Evolutionary conservation across 2,329 filamentous ascomycete species (phyloP), one percentile per base, ranked within the genome.

Genomic region (Diaporthe helianthi): DNA sequence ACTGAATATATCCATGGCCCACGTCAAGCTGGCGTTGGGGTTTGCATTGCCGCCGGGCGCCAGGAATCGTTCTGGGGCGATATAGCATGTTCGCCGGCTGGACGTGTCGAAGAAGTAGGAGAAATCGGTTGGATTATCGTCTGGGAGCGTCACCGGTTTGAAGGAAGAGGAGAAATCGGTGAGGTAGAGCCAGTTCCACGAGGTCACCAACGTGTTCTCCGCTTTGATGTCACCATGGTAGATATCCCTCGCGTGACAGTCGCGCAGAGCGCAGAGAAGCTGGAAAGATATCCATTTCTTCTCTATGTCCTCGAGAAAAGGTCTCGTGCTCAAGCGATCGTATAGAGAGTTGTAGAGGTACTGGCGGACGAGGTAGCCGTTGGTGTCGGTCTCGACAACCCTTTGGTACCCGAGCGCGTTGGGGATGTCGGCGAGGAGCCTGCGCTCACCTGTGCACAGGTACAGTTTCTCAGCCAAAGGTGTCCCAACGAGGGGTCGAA

Each of bases 1-100:
- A 79, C 96, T 98, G 83, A 99, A 99, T 44, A 99, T 91, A 78
- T 99, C 96, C 97, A 99, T 99, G 46, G 96, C 95, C 94, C 95
- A 98, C 5, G 86, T 90, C 76, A 90, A 81, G 82, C 88, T 83
- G 78, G 88, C 79, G 67, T 83, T 80, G 46, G 85, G 87, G 60
- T 90, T 87, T 8, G 89, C 86, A 24, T 89, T 86, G 73, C 91
- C 88, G 26, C 89, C 90, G 3, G 91, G 85, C 5, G 89, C 88
- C 22, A 96, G 84, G 78, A 99, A 99, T 51, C 96, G 87, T 79
- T 99, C 97, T 1, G 96, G 96, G 0, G 97, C 97, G 33, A 99
- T 84, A 76, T 99, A 98, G 81, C 96, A 99, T 5, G 94, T 98
- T 65, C 96, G 87, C 67, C 94, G 88, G 8, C 93, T 93, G 5